phyloP scores from a whole-genome alignment of 805 yeast species.

The Lipomyces yamadae region DNA sequence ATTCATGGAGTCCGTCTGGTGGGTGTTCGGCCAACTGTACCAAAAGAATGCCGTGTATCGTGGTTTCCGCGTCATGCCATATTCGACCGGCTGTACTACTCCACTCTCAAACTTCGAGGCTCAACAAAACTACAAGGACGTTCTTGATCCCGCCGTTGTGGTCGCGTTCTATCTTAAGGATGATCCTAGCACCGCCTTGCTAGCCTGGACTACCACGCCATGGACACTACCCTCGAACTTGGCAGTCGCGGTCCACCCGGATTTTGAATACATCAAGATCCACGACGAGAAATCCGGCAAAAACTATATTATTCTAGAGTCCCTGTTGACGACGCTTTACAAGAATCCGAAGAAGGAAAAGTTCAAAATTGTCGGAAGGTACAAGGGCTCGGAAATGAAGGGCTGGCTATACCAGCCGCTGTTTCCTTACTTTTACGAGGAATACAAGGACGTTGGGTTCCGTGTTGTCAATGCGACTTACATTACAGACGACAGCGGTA shows the following conservation, averaged over 20 bases:
- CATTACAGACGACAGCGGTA: conserved; percentile 94
- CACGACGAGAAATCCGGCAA: conserved; percentile 84
- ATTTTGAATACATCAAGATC: conserved; percentile 88
- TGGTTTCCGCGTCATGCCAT: conserved; percentile 98
- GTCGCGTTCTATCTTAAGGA: conserved; percentile 80
- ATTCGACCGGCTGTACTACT: conserved; percentile 95
- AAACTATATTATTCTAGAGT: conserved; percentile 82
- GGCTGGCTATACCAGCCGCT: conserved; percentile 84
- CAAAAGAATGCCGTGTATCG: conserved; percentile 88
- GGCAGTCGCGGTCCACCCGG: conserved; percentile 89
- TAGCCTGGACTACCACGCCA: conserved; percentile 99
- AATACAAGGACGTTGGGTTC: conserved; percentile 78
- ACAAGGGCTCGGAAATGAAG: conserved; percentile 77
- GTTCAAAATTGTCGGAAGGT: conserved; percentile 76
- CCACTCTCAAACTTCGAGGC: conserved; percentile 98
- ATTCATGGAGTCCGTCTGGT: conserved; percentile 99
- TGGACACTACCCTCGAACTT: conserved; percentile 98
- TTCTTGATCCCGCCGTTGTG: conserved; percentile 94
- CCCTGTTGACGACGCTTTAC: conserved; percentile 80
- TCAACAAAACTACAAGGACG: conserved; percentile 97
- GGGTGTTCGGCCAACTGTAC: conserved; percentile 91
- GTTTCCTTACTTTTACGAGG: conserved; percentile 77
- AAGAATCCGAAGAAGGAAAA: conserved; percentile 94
- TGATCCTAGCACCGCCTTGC: conserved; percentile 80
- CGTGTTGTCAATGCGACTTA: conserved; percentile 80